These are phyloP conservation scores for Breynia disticha DNA, from an alignment of 441 rosid genomes.

Conservation along the genomic window DNA sequence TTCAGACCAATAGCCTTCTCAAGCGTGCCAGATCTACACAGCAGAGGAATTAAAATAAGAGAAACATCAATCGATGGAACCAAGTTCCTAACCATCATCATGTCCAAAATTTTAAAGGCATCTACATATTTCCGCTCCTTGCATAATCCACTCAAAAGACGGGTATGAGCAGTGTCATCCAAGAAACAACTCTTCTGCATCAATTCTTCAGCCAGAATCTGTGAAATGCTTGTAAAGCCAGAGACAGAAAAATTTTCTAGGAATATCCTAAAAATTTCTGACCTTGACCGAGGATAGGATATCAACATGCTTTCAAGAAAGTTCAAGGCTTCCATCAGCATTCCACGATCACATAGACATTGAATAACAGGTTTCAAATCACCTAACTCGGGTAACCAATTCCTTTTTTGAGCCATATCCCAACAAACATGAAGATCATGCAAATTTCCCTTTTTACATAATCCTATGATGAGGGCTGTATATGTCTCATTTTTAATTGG, in stretches of 20 bases:
- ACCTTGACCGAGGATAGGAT: slow-evolving; percentile 25
- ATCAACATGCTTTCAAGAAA: slow-evolving; percentile 45
- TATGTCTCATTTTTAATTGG: slow-evolving; percentile 33
- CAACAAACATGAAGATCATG: slow-evolving; percentile 30
- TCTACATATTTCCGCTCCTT: slow-evolving; percentile 27
- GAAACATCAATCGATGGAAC: slow-evolving; percentile 27
- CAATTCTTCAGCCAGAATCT: slow-evolving; percentile 36
- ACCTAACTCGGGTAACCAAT: slow-evolving; percentile 44
- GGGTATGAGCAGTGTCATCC: slow-evolving; percentile 31
- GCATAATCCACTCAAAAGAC: slow-evolving; percentile 47
- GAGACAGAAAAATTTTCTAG: slow-evolving; percentile 44
- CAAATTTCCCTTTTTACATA: slow-evolving; percentile 40
- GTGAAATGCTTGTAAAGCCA: slow-evolving; percentile 37
- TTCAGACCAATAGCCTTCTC: slow-evolving; percentile 27
- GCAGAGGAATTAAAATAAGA: slow-evolving; percentile 41
- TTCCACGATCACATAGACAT: slow-evolving; percentile 34
- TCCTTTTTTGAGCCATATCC: slow-evolving; percentile 31
- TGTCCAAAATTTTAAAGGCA: slow-evolving; percentile 37
- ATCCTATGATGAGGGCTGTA: slow-evolving; percentile 34
- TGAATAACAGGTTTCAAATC: slow-evolving; percentile 32
- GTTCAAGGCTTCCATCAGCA: slow-evolving; percentile 47
- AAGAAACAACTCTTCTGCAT: slow-evolving; percentile 31
- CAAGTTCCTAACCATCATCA: slow-evolving; percentile 29
- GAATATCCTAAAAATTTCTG: slow-evolving; percentile 26
- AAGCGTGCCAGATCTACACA: slow-evolving; percentile 30